phyloP scores from a whole-genome alignment of 2,329 filamentous ascomycete genomes.

The Cladosporium cucumerinum region DNA sequence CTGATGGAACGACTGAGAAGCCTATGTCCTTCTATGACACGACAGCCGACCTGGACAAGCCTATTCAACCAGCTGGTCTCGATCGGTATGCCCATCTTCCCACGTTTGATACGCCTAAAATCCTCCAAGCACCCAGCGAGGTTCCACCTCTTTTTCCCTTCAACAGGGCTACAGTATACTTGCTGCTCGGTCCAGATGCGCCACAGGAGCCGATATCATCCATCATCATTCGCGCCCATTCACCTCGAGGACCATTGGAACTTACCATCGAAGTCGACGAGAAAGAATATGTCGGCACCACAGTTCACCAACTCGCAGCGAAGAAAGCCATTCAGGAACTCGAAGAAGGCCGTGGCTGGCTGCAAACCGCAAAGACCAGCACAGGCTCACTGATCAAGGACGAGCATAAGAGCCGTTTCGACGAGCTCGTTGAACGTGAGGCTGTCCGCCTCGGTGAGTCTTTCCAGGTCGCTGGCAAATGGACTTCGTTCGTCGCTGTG shows the following conservation, averaged over 20 bases:
- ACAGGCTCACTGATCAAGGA: slow-evolving; percentile 46
- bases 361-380: slow-evolving; percentile 47
- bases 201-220: slow-evolving; percentile 49
- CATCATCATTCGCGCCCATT: slow-evolving; percentile 58
- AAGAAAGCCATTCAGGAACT: slow-evolving; percentile 66
- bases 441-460: slow-evolving; percentile 62
- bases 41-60: slow-evolving; percentile 43
- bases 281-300: slow-evolving; percentile 47
- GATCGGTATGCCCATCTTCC: slow-evolving; percentile 54
- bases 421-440: slow-evolving; percentile 62
- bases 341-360: slow-evolving; percentile 67
- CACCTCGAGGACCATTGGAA: slow-evolving; percentile 56
- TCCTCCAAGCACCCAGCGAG: slow-evolving; percentile 61
- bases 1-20: slow-evolving; percentile 23
- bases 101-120: slow-evolving; percentile 49
- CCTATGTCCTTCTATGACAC: slow-evolving; percentile 61
- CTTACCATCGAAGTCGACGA: slow-evolving; percentile 62
- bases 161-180: slow-evolving; percentile 62
- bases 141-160: slow-evolving; percentile 67
- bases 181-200: slow-evolving; percentile 57
- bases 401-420: slow-evolving; percentile 50
- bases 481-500: slow-evolving; percentile 70
- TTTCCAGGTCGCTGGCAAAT: slow-evolving; percentile 66
- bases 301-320: slow-evolving; percentile 68
- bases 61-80: slow-evolving; percentile 25